Evolutionary conservation across 768 basidiomycete species (phyloP).

Genomic region (Clitopilus passeckerianus): DNA sequence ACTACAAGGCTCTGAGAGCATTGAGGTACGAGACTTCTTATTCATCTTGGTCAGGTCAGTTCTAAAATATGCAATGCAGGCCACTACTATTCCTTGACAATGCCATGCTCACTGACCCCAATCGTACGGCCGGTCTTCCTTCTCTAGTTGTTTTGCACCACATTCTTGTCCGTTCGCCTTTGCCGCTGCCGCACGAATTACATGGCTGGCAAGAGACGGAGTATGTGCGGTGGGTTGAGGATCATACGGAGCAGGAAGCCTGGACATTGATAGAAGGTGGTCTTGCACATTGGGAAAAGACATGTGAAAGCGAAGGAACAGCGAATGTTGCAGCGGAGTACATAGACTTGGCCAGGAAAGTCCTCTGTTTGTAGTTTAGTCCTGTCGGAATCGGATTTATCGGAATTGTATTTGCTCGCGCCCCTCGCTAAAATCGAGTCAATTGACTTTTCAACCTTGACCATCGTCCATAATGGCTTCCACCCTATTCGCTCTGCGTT

Average conservation of each 20-base stretch:
- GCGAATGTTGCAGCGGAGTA: conserved; percentile 54
- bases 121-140: conserved; percentile 72
- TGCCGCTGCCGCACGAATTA: conserved; percentile 80
- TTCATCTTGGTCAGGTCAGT: background rate
- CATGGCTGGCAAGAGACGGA: conserved; percentile 96
- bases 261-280: conserved; percentile 78
- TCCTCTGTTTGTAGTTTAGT: conserved; percentile 33
- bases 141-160: conserved; percentile 88
- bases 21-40: conserved; percentile 59
- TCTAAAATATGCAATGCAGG: conserved; percentile 30
- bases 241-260: conserved; percentile 79
- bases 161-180: conserved; percentile 83
- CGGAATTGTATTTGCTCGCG: background rate
- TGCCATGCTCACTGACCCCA: conserved; percentile 54
- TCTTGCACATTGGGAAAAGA: conserved; percentile 73
- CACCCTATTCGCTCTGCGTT: conserved; percentile 23
- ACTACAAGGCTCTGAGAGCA: conserved; percentile 80
- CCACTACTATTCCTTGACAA: conserved; percentile 90
- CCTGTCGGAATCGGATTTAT: background rate
- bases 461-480: conserved; percentile 17
- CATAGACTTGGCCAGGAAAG: conserved; percentile 59
- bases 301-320: conserved; percentile 51
- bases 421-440: conserved; percentile 1
- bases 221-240: conserved; percentile 94
- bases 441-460: background rate